Evolutionary conservation across 1,139 yeast genomes (phyloP), one percentile per base, ranked within the genome.

Genomic region (Waltiozyma sp.): DNA sequence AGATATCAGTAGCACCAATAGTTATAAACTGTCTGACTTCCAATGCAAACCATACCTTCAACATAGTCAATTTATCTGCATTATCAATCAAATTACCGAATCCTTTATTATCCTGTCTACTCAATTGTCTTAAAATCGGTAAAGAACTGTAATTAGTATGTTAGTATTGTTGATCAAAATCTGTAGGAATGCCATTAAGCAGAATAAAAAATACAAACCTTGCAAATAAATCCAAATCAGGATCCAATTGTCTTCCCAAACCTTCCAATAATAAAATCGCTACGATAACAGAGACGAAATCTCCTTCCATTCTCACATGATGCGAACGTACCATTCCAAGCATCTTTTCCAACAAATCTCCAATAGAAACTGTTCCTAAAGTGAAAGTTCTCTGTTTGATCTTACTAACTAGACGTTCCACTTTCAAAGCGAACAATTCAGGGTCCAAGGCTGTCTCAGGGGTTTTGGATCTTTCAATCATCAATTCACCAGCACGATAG

Each of bases 271-370:
- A 69, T 42, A 91, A 64, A 34, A 91, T 88, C 1, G 97, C 95
- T 37, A 91, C 88, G 16, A 91, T 84, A 24, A 93, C 95, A 23
- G 95, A 87, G 40, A 91, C 81, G 57, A 91, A 91, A 60, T 91
- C 98, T 8, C 95, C 94, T 57, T 91, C 99, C 96, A 93, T 85
- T 58, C 96, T 73, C 19, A 91, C 98, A 61, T 93, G 99, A 60
- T 91, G 98, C 16, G 70, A 69, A 46, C 97, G 72, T 16, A 93
- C 97, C 96, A 91, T 88, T 2, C 80, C 69, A 47, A 91, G 70
- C 68, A 91, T 91, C 57, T 80, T 84, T 52, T 88, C 93, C 46
- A 91, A 68, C 47, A 93, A 69, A 58, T 89, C 97, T 3, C 97
- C 97, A 49, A 91, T 84, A 40, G 93, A 83, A 19, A 93, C 83